A percentile compares a stretch with the other conserved stretches of the same genome.
These are phyloP conservation scores for Mikania micrantha DNA, from an alignment of 129 eudicot genomes.

Conservation along the genomic window DNA sequence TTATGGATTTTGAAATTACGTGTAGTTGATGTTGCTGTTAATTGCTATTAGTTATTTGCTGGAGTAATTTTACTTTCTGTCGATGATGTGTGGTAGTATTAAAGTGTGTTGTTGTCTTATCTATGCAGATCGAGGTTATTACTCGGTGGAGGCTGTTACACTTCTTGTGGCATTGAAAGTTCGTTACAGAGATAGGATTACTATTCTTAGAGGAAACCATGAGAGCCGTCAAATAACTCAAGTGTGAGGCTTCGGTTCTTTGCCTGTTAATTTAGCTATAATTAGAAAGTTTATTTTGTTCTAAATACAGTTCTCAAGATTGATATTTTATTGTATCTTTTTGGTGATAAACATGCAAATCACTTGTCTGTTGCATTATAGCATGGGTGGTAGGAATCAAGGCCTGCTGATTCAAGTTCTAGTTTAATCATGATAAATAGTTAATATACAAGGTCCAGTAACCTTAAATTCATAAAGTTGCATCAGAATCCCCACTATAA, in stretches of 20 bases:
- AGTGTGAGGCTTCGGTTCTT: conserved; percentile 34
- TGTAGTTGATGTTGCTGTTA: not conserved
- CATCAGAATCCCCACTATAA: too few relatives aligned
- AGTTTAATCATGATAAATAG: not conserved
- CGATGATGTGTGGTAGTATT: conserved; percentile 7
- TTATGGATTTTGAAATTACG: not conserved
- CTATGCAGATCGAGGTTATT: conserved; percentile 52
- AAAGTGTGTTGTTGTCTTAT: conserved; percentile 16
- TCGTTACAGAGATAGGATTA: conserved; percentile 90
- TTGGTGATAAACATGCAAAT: not conserved
- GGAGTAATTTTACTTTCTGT: not conserved
- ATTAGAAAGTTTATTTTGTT: not conserved
- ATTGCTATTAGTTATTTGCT: not conserved
- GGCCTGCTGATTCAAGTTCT: not conserved
- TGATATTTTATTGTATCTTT: not conserved
- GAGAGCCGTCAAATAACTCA: conserved; percentile 70
- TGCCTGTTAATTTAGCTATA: not conserved
- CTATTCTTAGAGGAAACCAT: conserved; percentile 95
- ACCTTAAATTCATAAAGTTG: too few relatives aligned
- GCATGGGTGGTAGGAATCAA: not conserved
- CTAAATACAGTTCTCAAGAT: not conserved
- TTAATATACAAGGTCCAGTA: too few relatives aligned
- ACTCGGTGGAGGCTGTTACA: conserved; percentile 62
- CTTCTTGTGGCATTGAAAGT: conserved; percentile 63
- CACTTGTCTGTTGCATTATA: conserved; percentile 1